Evolutionary conservation across 768 basidiomycete species (phyloP).

Genomic region (Serendipita sp.): DNA sequence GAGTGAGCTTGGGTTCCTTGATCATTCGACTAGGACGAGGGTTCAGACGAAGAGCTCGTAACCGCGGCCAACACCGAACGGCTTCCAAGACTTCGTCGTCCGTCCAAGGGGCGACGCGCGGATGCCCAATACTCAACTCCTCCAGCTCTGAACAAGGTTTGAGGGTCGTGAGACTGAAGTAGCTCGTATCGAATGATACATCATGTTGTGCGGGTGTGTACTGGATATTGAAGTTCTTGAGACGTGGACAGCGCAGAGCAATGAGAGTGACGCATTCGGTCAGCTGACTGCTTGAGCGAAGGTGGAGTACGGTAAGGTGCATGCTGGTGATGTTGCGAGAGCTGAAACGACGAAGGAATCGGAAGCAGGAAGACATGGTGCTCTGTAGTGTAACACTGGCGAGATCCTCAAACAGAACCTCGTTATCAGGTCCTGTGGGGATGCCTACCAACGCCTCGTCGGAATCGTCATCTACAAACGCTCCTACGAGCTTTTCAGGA

Average conservation of each 20-base stretch:
- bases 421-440: background rate
- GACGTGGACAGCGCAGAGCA: background rate
- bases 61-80: background rate
- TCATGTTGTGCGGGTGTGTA: constrained; percentile 4
- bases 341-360: constrained; percentile 2
- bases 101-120: background rate
- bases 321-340: background rate
- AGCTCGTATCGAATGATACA: background rate
- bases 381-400: background rate
- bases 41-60: background rate
- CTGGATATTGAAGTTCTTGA: background rate
- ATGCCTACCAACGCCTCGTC: background rate
- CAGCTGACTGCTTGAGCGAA: background rate
- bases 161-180: background rate
- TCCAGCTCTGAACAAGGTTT: background rate
- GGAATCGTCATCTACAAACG: background rate
- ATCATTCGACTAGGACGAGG: background rate
- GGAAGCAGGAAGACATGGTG: constrained; percentile 1
- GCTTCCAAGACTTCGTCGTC: constrained; percentile 1
- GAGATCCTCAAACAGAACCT: background rate
- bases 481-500: background rate
- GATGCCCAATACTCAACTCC: background rate
- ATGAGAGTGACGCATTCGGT: background rate
- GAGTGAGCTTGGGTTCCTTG: background rate
- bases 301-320: background rate